Evolutionary conservation across 2,329 filamentous ascomycete species (phyloP).

Genomic region (Acarospora socialis): DNA sequence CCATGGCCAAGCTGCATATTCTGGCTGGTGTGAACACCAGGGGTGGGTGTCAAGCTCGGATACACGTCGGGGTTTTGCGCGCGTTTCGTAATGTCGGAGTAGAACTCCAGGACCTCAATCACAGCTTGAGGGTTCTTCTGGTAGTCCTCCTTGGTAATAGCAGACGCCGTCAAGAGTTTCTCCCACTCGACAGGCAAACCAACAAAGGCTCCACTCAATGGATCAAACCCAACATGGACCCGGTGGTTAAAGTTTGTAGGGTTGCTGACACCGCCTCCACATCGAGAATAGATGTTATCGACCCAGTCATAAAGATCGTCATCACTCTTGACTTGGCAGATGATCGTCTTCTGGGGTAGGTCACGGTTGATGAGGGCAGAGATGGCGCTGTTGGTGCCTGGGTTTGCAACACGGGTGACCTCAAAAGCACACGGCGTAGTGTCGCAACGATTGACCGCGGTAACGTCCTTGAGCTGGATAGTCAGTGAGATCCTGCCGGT

Average conservation of each 20-base stretch:
- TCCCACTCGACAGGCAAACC: conserved; percentile 94
- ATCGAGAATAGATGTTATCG: conserved; percentile 91
- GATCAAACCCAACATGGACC: conserved; percentile 95
- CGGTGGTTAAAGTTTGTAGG: conserved; percentile 96
- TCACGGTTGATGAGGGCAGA: conserved; percentile 69
- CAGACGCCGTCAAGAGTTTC: conserved; percentile 85
- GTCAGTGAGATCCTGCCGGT: conserved; percentile 77
- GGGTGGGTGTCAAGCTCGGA: conserved; percentile 47
- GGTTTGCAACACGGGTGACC: conserved; percentile 56
- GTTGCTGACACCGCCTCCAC: conserved; percentile 92
- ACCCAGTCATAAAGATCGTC: conserved; percentile 99
- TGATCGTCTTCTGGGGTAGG: conserved; percentile 65
- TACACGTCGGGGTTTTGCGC: conserved; percentile 48
- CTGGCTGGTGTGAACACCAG: conserved; percentile 40
- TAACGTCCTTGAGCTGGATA: conserved; percentile 72
- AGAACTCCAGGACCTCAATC: conserved; percentile 54
- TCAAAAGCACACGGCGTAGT: conserved; percentile 87
- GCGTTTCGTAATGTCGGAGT: conserved; percentile 53
- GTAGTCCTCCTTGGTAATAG: conserved; percentile 97
- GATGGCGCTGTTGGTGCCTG: conserved; percentile 44
- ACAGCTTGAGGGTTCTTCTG: conserved; percentile 83
- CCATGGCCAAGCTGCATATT: conserved; percentile 51
- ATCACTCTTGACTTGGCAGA: conserved; percentile 87
- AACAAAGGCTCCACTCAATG: conserved; percentile 86
- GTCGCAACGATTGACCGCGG: conserved; percentile 82